phyloP scores from a whole-genome alignment of 2,329 filamentous ascomycete species.

The Claviceps digitariae region DNA sequence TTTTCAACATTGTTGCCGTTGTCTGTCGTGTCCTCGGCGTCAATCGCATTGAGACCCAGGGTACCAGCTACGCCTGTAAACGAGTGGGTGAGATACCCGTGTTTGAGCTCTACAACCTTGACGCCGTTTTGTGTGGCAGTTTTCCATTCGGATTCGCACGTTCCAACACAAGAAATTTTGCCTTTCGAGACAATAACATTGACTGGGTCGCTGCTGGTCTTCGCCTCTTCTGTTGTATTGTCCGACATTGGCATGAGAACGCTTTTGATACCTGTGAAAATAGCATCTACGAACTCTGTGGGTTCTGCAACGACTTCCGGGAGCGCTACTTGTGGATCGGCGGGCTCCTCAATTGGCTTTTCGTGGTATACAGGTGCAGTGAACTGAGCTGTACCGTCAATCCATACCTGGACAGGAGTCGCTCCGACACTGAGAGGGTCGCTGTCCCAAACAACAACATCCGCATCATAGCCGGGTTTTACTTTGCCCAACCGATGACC shows the following conservation, averaged over 20 bases:
- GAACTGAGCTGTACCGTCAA: slow-evolving; percentile 43
- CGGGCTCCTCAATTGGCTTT: slow-evolving; percentile 30
- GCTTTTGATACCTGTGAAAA: slow-evolving; percentile 44
- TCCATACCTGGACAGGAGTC: slow-evolving; percentile 48
- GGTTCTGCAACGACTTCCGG: slow-evolving; percentile 29
- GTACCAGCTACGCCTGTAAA: slow-evolving; percentile 47
- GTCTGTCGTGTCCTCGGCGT: slow-evolving; percentile 39
- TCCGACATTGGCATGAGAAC: slow-evolving; percentile 37
- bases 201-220: slow-evolving; percentile 14
- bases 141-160: slow-evolving; percentile 31
- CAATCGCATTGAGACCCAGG: slow-evolving; percentile 51
- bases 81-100: slow-evolving; percentile 47
- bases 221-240: slow-evolving; percentile 19
- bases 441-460: slow-evolving; percentile 49
- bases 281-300: slow-evolving; percentile 22
- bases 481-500: slow-evolving; percentile 45
- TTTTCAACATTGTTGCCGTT: slow-evolving; percentile 31
- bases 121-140: slow-evolving; percentile 20
- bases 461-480: slow-evolving; percentile 48
- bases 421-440: slow-evolving; percentile 48
- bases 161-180: slow-evolving; percentile 41
- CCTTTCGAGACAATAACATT: slow-evolving; percentile 41
- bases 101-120: slow-evolving; percentile 32
- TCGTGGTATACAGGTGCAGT: slow-evolving; percentile 38
- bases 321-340: slow-evolving; percentile 27